Percentiles rank a stretch among this genome's conserved stretches.
Conservation (phyloP, 2,329 filamentous ascomycete species). For the Xylaria sp. region DNA sequence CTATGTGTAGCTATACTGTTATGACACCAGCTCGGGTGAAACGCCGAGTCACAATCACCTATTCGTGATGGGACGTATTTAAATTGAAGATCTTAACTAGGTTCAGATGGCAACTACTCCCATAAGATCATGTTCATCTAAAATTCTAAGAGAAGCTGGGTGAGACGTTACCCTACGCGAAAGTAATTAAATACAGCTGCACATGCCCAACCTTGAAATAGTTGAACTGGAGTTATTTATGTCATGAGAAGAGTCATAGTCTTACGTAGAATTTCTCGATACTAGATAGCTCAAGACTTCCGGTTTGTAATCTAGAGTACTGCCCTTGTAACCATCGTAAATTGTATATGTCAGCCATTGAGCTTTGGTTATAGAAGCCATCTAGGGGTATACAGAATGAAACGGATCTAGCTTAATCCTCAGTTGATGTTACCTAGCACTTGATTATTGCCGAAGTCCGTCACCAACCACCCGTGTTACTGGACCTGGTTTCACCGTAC, state of each 20-base stretch:
- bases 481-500: neutral
- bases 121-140: neutral
- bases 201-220: neutral
- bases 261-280: no score
- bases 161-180: slow-evolving; percentile 18
- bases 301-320: neutral
- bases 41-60: neutral
- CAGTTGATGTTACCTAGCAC: neutral
- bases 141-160: neutral
- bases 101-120: neutral
- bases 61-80: neutral
- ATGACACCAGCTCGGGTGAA: neutral
- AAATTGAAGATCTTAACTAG: neutral
- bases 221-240: neutral
- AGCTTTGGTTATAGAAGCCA: neutral
- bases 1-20: neutral
- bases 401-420: neutral
- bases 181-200: neutral
- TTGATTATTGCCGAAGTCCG: neutral
- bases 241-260: neutral
- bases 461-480: slow-evolving; percentile 4
- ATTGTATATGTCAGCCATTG: neutral
- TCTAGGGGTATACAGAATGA: no score
- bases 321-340: no score
- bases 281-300: neutral